Evolutionary conservation across 1,139 yeast species (phyloP).

Genomic region (Geotrichum aggregatum): DNA sequence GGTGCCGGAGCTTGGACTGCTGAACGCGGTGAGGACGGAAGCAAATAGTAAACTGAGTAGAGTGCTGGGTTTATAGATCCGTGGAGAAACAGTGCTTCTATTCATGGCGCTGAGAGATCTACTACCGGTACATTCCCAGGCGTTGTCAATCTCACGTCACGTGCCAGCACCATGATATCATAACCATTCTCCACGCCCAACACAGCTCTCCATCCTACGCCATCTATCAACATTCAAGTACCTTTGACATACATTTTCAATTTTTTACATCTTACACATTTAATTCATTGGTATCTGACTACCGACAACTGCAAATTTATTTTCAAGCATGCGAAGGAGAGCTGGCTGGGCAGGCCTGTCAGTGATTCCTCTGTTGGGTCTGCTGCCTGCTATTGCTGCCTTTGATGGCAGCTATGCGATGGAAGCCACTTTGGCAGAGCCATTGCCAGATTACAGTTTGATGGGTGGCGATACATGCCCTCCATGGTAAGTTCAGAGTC

Average conservation of each 20-base stretch:
- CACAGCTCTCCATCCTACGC: background rate
- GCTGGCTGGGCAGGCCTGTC: conserved; percentile 18
- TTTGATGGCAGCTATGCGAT: conserved; percentile 6
- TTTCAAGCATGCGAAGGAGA: conserved; percentile 8
- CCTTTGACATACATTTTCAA: background rate
- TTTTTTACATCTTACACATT: background rate
- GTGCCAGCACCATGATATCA: too few relatives aligned
- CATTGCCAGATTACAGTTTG: conserved; percentile 11
- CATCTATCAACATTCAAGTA: background rate
- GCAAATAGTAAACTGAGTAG: background rate
- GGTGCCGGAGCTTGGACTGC: conserved; percentile 75
- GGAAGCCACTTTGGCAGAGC: conserved; percentile 1
- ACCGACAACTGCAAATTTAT: background rate
- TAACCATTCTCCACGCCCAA: background rate
- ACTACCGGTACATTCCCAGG: too few relatives aligned
- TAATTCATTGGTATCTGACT: background rate
- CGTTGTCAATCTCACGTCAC: too few relatives aligned
- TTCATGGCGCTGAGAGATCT: too few relatives aligned
- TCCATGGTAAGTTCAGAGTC: conserved; percentile 30
- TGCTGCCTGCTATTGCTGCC: conserved; percentile 6
- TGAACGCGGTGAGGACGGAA: conserved; percentile 72
- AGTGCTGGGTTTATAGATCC: too few relatives aligned
- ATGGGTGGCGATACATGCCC: conserved; percentile 31
- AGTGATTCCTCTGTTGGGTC: background rate
- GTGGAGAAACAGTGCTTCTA: too few relatives aligned